phyloP scores from a whole-genome alignment of 495 filamentous ascomycete species.

The Lasiosphaeriaceae sp. region DNA sequence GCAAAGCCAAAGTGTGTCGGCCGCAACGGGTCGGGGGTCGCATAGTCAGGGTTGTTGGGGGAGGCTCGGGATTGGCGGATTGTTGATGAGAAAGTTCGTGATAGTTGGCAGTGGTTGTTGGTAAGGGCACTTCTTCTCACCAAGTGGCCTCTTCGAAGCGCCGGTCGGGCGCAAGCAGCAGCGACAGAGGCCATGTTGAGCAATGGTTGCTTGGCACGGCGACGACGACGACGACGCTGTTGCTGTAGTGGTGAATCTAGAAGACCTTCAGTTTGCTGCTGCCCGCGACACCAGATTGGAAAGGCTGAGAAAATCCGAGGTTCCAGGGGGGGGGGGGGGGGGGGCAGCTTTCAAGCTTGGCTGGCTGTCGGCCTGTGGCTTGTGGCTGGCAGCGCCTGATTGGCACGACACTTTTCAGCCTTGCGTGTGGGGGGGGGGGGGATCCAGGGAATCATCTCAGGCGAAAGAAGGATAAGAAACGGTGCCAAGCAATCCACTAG shows the following conservation, averaged over 20 bases:
- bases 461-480: conserved; percentile 11
- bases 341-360: conserved; percentile 5
- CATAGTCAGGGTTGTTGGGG: conserved; percentile 22
- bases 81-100: conserved; percentile 21
- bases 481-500: neutral
- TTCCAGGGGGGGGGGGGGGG: neutral
- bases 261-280: neutral
- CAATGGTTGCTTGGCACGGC: neutral
- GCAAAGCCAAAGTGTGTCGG: conserved; percentile 95
- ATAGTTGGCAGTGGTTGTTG: conserved; percentile 6
- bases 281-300: neutral
- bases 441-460: neutral
- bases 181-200: neutral
- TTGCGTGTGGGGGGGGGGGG: conserved; percentile 7
- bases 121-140: neutral
- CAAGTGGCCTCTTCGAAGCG: conserved; percentile 18
- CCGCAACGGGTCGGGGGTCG: conserved; percentile 46
- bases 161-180: conserved; percentile 17
- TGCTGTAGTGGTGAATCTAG: conserved; percentile 5
- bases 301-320: conserved; percentile 22
- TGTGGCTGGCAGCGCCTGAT: too few relatives aligned
- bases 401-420: conserved; percentile 6
- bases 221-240: neutral
- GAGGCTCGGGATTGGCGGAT: conserved; percentile 11
- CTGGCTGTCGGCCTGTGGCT: too few relatives aligned